A percentile compares a stretch with the other conserved stretches of the same genome.
phyloP scores from a whole-genome alignment of 192 early-diverging fungal genomes.

The Backusella australiensis region DNA sequence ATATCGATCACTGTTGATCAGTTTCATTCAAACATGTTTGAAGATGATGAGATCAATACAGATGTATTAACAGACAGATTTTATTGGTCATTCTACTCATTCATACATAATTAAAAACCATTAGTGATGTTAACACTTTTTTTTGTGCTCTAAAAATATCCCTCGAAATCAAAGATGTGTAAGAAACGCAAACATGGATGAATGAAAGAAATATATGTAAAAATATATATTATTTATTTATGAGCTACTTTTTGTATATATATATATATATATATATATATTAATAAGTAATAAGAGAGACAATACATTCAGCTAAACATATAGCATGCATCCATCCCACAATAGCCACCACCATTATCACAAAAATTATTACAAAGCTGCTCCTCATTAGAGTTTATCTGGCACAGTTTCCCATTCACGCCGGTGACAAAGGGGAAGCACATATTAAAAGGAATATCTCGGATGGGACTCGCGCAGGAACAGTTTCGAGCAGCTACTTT shows the following conservation, averaged over 20 bases:
- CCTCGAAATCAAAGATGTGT: background rate
- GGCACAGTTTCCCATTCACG: background rate
- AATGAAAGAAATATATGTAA: too few species aligned
- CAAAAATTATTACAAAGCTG: background rate
- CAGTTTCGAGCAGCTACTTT: background rate
- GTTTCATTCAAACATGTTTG: background rate
- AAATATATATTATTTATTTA: too few species aligned
- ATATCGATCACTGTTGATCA: background rate
- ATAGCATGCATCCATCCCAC: background rate
- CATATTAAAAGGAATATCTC: background rate
- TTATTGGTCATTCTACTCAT: too few species aligned
- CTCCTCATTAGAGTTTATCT: background rate
- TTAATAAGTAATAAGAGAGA: background rate
- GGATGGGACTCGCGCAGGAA: background rate
- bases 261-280: too few species aligned
- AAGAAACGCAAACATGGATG: too few species aligned
- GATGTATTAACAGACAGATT: too few species aligned
- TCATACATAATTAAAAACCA: background rate
- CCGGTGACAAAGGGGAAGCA: background rate
- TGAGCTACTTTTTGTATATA: too few species aligned
- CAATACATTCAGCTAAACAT: background rate
- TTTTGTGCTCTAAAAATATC: background rate
- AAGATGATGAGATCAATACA: background rate
- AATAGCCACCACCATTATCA: background rate
- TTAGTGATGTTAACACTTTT: background rate